These are phyloP conservation scores for Castanea sativa DNA, from an alignment of 306 rosid genomes.

Conservation along the genomic window DNA sequence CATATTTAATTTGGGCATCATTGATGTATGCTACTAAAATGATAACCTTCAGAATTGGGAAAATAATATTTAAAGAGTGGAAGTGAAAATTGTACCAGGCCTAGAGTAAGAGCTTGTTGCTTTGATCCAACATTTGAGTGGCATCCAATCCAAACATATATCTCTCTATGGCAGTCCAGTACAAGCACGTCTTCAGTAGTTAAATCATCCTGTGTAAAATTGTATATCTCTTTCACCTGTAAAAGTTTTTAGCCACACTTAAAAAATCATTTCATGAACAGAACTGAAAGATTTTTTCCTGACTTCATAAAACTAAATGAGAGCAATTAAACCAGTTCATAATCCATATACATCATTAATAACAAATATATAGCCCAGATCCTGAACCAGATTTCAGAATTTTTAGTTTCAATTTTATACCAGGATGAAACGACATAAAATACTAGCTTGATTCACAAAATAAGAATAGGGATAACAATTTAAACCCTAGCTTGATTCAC, in stretches of 20 bases:
- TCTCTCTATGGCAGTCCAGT: conserved; percentile 83
- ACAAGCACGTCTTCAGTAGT: conserved; percentile 81
- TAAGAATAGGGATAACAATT: neutral
- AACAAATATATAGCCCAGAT: neutral
- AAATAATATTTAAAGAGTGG: neutral
- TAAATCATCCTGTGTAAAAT: conserved; percentile 87
- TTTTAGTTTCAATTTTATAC: neutral
- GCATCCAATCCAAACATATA: conserved; percentile 87
- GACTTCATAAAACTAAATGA: neutral
- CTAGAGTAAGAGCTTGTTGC: conserved; percentile 79
- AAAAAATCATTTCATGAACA: conserved; percentile 13
- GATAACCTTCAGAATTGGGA: neutral
- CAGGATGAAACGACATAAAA: neutral
- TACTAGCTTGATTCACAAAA: neutral
- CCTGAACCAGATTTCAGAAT: neutral
- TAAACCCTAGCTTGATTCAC: neutral
- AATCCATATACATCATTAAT: neutral
- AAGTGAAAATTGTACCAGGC: conserved; percentile 49
- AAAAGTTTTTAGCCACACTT: conserved; percentile 23
- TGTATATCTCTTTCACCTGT: conserved; percentile 94
- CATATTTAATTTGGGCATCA: neutral
- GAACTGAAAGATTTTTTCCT: neutral
- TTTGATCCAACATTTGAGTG: conserved; percentile 70
- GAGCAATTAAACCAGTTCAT: neutral
- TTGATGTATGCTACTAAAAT: neutral